phyloP scores from a whole-genome alignment of 768 basidiomycete genomes.

The Boletus edulis region DNA sequence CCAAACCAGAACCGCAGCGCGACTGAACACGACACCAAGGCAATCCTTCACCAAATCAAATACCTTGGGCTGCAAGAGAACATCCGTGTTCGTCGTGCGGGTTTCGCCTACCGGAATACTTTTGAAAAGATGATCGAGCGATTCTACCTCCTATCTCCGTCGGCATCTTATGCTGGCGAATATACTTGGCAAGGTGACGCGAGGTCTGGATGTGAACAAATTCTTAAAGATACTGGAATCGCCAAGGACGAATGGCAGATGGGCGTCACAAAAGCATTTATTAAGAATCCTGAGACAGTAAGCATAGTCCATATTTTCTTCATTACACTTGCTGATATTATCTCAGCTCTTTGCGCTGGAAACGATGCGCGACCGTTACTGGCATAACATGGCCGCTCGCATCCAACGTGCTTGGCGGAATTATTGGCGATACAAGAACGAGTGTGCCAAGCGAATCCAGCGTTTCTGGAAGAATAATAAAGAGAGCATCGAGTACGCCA shows the following conservation, averaged over 20 bases:
- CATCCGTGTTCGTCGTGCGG: slow-evolving; percentile 94
- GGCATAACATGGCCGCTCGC: slow-evolving; percentile 98
- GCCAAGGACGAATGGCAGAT: slow-evolving; percentile 99
- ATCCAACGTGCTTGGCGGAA: slow-evolving; percentile 97
- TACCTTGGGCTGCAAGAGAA: slow-evolving; percentile 99
- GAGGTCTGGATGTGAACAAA: slow-evolving; percentile 88
- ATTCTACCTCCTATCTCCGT: slow-evolving; percentile 92
- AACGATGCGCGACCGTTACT: slow-evolving; percentile 98
- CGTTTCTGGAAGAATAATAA: slow-evolving; percentile 99
- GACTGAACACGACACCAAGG: slow-evolving; percentile 91
- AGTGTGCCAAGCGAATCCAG: slow-evolving; percentile 93
- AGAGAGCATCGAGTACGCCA: slow-evolving; percentile 83
- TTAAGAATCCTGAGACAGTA: slow-evolving; percentile 98
- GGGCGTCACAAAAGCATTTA: slow-evolving; percentile 98
- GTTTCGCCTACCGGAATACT: slow-evolving; percentile 97
- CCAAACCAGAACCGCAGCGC: slow-evolving; percentile 95
- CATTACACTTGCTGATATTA: not conserved
- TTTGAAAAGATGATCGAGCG: slow-evolving; percentile 99
- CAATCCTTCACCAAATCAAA: slow-evolving; percentile 97
- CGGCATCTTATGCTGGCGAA: slow-evolving; percentile 97
- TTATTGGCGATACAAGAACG: slow-evolving; percentile 92
- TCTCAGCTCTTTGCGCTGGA: slow-evolving; percentile 91
- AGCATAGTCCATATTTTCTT: slow-evolving; percentile 20
- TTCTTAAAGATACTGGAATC: slow-evolving; percentile 94
- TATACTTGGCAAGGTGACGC: slow-evolving; percentile 95